These are phyloP conservation scores for Trametes maxima DNA, from an alignment of 768 basidiomycete species.

Conservation along the genomic window DNA sequence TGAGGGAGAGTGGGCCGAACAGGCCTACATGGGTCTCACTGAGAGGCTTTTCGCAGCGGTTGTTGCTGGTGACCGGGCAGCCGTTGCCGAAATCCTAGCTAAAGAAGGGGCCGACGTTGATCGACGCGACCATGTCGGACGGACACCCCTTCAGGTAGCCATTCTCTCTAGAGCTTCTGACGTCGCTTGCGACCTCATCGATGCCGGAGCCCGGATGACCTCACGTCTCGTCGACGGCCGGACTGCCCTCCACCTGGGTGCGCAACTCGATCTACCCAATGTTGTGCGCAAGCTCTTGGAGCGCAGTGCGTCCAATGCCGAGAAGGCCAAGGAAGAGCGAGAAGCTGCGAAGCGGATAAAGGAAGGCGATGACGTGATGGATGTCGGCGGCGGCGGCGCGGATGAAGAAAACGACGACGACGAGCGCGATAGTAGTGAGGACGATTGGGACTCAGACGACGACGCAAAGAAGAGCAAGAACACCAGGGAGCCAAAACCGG, in stretches of 20 bases:
- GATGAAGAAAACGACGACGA: slow-evolving; percentile 12
- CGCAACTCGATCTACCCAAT: slow-evolving; percentile 44
- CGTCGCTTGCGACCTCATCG: slow-evolving; percentile 53
- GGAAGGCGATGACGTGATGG: slow-evolving; percentile 1
- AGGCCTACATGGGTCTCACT: slow-evolving; percentile 58
- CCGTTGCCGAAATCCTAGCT: slow-evolving; percentile 42
- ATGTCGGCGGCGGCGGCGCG: slow-evolving; percentile 24
- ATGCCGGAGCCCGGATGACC: slow-evolving; percentile 57
- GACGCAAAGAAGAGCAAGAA: slow-evolving; percentile 33
- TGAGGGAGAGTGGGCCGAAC: slow-evolving; percentile 64
- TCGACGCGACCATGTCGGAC: slow-evolving; percentile 62
- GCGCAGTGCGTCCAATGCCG: slow-evolving; percentile 42
- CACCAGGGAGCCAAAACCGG: slow-evolving; percentile 28
- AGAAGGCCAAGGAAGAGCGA: slow-evolving; percentile 30
- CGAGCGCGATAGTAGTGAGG: slow-evolving; percentile 25
- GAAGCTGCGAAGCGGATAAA: slow-evolving; percentile 18
- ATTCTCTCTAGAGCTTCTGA: slow-evolving; percentile 49
- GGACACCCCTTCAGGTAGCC: slow-evolving; percentile 61
- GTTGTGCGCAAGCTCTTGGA: slow-evolving; percentile 55
- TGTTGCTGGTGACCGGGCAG: slow-evolving; percentile 43
- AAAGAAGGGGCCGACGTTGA: slow-evolving; percentile 49
- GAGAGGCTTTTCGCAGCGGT: slow-evolving; percentile 62
- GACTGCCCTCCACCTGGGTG: slow-evolving; percentile 57
- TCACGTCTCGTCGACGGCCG: slow-evolving; percentile 59
- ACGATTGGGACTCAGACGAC: slow-evolving; percentile 36